phyloP scores from a whole-genome alignment of 176 grass and related monocot genomes.

The bread wheat (Triticum aestivum) region IWGSC_CS_RefSeq_v2.1 NC_057795.1:97760793-97761292 shows the following conservation, averaged over 20 bases:
- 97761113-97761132: background rate
- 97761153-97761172: constrained; percentile 40
- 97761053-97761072: too few relatives aligned
- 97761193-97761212: constrained; percentile 70
- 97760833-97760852: constrained; percentile 49
- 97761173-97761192: constrained; percentile 99
- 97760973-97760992: constrained; percentile 15
- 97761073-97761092: too few relatives aligned
- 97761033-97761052: too few relatives aligned
- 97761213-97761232: constrained; percentile 97
- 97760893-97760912: constrained; percentile 95
- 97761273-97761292: background rate
- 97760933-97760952: constrained; percentile 88
- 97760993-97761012: background rate
- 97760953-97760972: constrained; percentile 20
- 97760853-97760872: constrained; percentile 95
- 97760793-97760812: constrained; percentile 16
- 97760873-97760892: constrained; percentile 97
- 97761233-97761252: constrained; percentile 99
- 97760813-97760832: constrained; percentile 33
- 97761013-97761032: too few relatives aligned
- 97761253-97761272: constrained; percentile 82
- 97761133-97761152: constrained; percentile 16
- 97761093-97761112: background rate
- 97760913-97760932: constrained; percentile 89